Evolutionary conservation across 2,329 filamentous ascomycete genomes (phyloP).

Genomic region (Plectosphaerella sp.): DNA sequence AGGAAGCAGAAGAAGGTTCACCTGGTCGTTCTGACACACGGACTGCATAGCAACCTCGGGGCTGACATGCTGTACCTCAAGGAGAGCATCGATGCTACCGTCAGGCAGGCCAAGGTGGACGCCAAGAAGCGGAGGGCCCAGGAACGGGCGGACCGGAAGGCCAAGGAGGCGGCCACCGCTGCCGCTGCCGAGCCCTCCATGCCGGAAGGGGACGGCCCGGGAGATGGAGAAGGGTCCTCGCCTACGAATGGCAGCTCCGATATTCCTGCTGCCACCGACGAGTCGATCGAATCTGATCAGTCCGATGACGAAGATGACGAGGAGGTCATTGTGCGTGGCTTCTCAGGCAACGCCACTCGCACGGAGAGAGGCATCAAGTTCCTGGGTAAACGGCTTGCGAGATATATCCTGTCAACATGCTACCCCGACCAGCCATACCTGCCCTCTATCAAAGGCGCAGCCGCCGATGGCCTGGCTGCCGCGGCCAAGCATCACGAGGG

Average conservation of each 20-base stretch:
- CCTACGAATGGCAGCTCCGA: slow-evolving; percentile 5
- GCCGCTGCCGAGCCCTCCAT: not conserved
- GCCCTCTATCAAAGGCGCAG: slow-evolving; percentile 52
- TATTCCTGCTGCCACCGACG: not conserved
- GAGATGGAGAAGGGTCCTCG: not conserved
- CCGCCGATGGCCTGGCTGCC: slow-evolving; percentile 27
- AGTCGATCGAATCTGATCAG: slow-evolving; percentile 22
- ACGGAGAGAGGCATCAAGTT: slow-evolving; percentile 97
- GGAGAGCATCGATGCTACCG: slow-evolving; percentile 88
- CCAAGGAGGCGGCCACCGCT: slow-evolving; percentile 4
- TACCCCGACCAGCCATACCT: slow-evolving; percentile 91
- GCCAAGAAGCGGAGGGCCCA: slow-evolving; percentile 56
- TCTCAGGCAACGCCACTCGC: slow-evolving; percentile 81
- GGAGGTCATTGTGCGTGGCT: slow-evolving; percentile 84
- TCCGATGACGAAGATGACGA: slow-evolving; percentile 64
- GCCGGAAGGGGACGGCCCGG: too few relatives aligned
- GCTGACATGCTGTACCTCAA: slow-evolving; percentile 97
- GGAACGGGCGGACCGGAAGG: slow-evolving; percentile 32
- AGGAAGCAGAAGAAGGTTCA: slow-evolving; percentile 74
- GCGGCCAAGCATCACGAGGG: slow-evolving; percentile 34
- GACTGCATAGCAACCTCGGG: slow-evolving; percentile 90
- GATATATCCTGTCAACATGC: slow-evolving; percentile 83
- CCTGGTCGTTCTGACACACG: slow-evolving; percentile 88
- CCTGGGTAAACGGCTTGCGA: slow-evolving; percentile 87
- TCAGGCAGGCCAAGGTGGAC: slow-evolving; percentile 67